Conservation (phyloP, 2,329 filamentous ascomycete genomes). For the Boeremia lycopersici region DNA sequence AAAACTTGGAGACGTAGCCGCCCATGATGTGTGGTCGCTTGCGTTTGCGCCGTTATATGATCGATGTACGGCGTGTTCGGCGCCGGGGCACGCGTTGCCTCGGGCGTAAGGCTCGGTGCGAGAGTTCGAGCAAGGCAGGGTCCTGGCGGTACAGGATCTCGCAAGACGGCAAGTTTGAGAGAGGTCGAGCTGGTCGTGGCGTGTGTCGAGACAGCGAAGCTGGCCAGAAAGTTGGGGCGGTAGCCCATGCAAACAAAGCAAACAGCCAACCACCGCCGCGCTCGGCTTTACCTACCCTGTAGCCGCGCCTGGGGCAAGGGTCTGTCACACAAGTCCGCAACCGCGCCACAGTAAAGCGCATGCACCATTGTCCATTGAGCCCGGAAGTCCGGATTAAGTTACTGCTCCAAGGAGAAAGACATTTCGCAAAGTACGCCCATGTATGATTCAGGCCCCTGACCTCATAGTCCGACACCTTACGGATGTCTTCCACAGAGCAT, state of each 20-base stretch:
- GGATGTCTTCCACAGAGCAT: no score
- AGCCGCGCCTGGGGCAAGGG: neutral
- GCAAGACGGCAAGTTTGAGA: neutral
- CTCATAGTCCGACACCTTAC: no score
- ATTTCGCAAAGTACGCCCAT: no score
- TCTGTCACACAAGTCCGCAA: neutral
- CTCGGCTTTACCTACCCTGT: neutral
- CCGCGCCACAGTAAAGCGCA: neutral
- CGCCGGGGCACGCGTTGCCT: constrained; percentile 6
- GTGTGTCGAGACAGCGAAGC: constrained; percentile 22
- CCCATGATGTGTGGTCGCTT: constrained; percentile 37
- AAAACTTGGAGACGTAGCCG: constrained; percentile 40
- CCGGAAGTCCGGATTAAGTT: no score
- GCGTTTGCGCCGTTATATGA: constrained; percentile 16
- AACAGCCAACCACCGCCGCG: constrained; percentile 14
- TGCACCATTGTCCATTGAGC: neutral
- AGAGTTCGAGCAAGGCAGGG: neutral
- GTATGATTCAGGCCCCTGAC: no score
- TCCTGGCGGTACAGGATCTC: neutral
- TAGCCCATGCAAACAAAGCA: constrained; percentile 31
- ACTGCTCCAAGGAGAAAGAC: no score
- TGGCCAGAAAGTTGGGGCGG: constrained; percentile 32
- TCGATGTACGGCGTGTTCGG: constrained; percentile 22
- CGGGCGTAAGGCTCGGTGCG: neutral
- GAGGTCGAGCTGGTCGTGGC: constrained; percentile 9